Base-by-base conservation (phyloP, 164 flowering plant genomes). In the grape (Vitis vinifera) region DNA sequence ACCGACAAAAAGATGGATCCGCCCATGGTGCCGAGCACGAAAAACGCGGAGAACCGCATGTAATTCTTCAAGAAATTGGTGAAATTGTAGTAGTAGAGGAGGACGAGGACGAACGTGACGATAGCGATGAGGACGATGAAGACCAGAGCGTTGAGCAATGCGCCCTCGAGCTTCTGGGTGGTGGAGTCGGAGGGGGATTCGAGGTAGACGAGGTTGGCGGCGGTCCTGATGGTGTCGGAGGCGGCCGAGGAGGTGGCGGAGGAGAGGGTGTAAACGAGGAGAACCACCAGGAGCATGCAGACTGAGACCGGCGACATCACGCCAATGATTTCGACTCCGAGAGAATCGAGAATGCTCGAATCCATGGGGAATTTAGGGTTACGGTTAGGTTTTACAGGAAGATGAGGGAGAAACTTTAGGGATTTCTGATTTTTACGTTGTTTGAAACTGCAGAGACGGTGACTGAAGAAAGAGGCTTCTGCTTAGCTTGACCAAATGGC, bases 231-330 rank as follows among this genome's bases (percentile, higher is more conserved):
- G 27, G 79, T 74, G 15, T 49, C 7, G 50, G 82, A 6, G 63
- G 73, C 55, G 50, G 76, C 47, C 68, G 82, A 52, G 9, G 83
- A 55, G 49, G 81, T 60, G 67, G 85, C 19, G 4, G 88, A 74
- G 50, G 88, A 71, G 79, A 88, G 82, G 66, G 85, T 16, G 78
- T 80, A 83, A 78, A 89, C 89, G n/a, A 94, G 56, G 67, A 91
- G 83, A 66, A 92, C 97, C n/a, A 91, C 97, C 8, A 90, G 74
- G 77, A 88, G 69, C 97, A 94, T 94, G 73, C 94, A 91, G 71
- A 89, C 80, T 52, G 99, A 94, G 65, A 94, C 99, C 2, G 97
- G 97, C 0, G 95, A 76, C 88, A 91, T 87, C 2, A 92, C 90
- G 69, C 84, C 86, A 59, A 91, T 84, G 71, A 91, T 87, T 53